Evolutionary conservation across 2,329 filamentous ascomycete genomes (phyloP), one percentile per base, ranked within the genome.

Genomic region (Talaromyces sp.): DNA sequence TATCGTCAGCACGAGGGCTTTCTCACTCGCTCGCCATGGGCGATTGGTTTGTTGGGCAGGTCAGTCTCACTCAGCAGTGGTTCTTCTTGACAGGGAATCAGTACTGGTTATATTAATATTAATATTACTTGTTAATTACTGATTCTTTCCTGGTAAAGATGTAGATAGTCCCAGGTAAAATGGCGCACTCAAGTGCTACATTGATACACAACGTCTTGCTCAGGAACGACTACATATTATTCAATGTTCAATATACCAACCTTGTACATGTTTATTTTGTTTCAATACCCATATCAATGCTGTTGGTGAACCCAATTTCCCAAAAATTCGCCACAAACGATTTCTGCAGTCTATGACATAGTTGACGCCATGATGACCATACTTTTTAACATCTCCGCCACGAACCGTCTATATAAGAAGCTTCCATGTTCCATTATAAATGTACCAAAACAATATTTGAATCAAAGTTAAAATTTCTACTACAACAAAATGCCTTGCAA

Each of bases 401-500:
- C 50, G 50, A 18, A 8, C 12, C 14, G 23, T 5, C 27, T 53
- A 30, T 53, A 53, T 53, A 53, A 30, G 10, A 12, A n/a, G 16
- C 28, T n/a, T 53, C 4, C 6, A 47, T 10, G 5, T n/a, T 40
- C 36, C 34, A 4, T 5, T 14, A 5, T 5, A 36, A 36, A 23
- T 23, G 23, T 23, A 23, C 23, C 2, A 23, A 23, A 23, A 2
- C 23, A 23, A 23, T 23, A 23, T 2, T 23, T 23, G 23, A 23
- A 23, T 23, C 23, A 23, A 23, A 23, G 2, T 23, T 23, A 23
- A 23, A 23, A 23, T 23, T 23, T 23, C 23, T 23, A 23, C 23
- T 23, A 2, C 23, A 23, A 23, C 23, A 40, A 52, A 56, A 76
- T 76, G 74, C 72, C 65, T 52, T 76, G 74, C 57, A 67, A 62